These are phyloP conservation scores for Mycosphaerella sp. DNA, from an alignment of 2,329 filamentous ascomycete species.

Conservation along the genomic window DNA sequence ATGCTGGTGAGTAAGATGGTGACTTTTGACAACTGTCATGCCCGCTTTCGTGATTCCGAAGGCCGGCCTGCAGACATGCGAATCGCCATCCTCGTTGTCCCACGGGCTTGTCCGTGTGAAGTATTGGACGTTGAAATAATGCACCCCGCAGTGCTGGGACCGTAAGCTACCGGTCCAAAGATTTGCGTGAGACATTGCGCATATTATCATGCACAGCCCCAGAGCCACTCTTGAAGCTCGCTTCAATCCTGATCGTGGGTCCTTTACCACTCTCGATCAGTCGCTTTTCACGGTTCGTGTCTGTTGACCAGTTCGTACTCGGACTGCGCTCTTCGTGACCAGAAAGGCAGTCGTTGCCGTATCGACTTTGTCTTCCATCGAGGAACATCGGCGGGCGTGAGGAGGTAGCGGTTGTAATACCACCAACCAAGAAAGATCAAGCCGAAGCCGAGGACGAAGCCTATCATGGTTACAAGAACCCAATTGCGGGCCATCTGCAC, in stretches of 20 bases:
- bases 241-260: not conserved
- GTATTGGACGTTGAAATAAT: not conserved
- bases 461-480: slow-evolving; percentile 48
- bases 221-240: not conserved
- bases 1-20: not conserved
- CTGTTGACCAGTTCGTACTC: slow-evolving; percentile 31
- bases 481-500: slow-evolving; percentile 44
- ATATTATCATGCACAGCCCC: too few species aligned
- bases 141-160: not conserved
- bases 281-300: slow-evolving; percentile 22
- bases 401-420: slow-evolving; percentile 43
- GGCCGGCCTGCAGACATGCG: not conserved
- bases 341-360: slow-evolving; percentile 25
- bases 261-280: not conserved
- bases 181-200: too few species aligned
- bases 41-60: not conserved
- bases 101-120: not conserved
- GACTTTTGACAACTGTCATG: not conserved
- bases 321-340: slow-evolving; percentile 24
- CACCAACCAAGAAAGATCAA: slow-evolving; percentile 47
- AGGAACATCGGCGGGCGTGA: slow-evolving; percentile 20
- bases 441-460: slow-evolving; percentile 45
- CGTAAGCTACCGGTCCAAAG: too few species aligned
- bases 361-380: slow-evolving; percentile 24
- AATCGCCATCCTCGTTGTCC: not conserved